A percentile compares a stretch with the other conserved stretches of the same genome.
These are phyloP conservation scores for Stentor roeselii DNA, from an alignment of 73 alveolate genomes.

Conservation along the genomic window DNA sequence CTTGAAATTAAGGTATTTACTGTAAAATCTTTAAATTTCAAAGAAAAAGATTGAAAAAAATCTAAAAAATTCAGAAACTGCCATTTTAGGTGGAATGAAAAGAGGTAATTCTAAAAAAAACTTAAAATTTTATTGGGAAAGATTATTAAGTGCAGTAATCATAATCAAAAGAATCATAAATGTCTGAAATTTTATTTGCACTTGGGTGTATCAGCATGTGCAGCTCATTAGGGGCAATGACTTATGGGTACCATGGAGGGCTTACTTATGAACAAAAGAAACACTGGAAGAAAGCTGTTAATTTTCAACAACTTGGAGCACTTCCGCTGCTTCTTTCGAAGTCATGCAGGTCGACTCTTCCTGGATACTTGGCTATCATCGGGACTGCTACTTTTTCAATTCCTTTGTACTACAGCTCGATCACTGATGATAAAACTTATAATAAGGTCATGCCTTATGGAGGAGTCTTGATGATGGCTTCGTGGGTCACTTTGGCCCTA, in stretches of 20 bases:
- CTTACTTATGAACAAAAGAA: not conserved
- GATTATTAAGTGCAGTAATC: not conserved
- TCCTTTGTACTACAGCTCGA: not conserved
- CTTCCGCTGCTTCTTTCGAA: not conserved
- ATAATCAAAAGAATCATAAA: not conserved
- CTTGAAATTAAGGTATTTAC: too few relatives aligned
- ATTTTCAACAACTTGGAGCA: constrained; percentile 3
- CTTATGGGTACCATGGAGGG: constrained; percentile 27
- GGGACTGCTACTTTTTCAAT: not conserved
- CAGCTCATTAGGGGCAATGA: not conserved
- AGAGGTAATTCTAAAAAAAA: too few relatives aligned
- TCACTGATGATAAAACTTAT: not conserved
- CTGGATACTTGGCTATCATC: not conserved
- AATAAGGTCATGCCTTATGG: constrained; percentile 11
- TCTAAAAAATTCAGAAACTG: too few relatives aligned
- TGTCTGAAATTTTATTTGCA: not conserved
- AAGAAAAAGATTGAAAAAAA: too few relatives aligned
- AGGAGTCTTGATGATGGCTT: constrained; percentile 15
- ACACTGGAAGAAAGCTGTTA: constrained; percentile 3
- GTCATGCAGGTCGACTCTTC: not conserved
- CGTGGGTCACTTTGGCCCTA: constrained; percentile 11
- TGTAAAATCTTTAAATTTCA: too few relatives aligned
- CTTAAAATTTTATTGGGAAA: not conserved
- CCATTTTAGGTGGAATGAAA: too few relatives aligned
- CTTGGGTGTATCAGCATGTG: constrained; percentile 7